phyloP scores from a whole-genome alignment of 176 grass and related monocot genomes.

The Carex parvula region DNA sequence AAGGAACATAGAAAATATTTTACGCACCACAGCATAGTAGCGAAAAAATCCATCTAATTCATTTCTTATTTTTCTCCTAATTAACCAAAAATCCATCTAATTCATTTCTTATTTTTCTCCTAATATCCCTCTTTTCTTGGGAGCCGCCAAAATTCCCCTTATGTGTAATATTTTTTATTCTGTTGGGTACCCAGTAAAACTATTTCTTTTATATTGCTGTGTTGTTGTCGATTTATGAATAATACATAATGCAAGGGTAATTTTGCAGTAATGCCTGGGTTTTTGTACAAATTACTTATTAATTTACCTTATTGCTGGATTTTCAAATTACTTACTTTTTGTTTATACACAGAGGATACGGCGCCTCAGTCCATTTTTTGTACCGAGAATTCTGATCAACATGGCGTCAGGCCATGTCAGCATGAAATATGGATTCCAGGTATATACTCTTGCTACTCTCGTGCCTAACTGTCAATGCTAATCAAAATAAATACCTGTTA shows the following conservation, averaged over 20 bases:
- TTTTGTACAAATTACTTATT: not conserved
- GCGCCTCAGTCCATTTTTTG: conserved; percentile 81
- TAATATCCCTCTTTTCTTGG: not conserved
- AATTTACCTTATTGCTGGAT: not conserved
- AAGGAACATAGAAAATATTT: not conserved
- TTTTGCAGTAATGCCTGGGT: not conserved
- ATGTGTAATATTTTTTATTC: not conserved
- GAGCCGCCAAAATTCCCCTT: not conserved
- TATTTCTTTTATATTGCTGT: not conserved
- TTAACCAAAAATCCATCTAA: not conserved
- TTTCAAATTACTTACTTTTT: not conserved
- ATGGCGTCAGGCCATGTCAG: conserved; percentile 96
- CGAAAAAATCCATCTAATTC: not conserved
- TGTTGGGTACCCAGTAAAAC: not conserved
- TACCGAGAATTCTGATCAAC: conserved; percentile 94
- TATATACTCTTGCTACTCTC: not conserved
- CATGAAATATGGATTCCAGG: conserved; percentile 97
- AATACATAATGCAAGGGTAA: not conserved
- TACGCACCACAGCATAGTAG: not conserved
- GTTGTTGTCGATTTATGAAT: not conserved
- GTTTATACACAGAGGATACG: conserved; percentile 53
- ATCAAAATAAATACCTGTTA: not conserved
- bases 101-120: not conserved
- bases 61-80: not conserved
- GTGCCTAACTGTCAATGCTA: not conserved